phyloP scores from a whole-genome alignment of 768 basidiomycete genomes.

The Kwoniella mangroviensis region DNA sequence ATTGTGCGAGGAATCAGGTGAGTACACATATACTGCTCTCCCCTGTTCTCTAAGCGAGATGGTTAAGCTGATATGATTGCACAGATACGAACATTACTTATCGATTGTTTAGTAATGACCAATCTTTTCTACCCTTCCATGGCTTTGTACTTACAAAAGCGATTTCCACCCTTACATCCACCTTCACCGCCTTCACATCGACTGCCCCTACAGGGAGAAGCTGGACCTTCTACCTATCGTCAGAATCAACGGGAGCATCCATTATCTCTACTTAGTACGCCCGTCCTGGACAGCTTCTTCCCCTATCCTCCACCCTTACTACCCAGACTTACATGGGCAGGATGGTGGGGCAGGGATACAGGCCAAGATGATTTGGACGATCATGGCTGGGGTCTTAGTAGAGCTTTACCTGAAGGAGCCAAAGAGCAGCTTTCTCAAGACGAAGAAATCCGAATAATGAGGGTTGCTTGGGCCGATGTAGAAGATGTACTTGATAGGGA shows the following conservation, averaged over 20 bases:
- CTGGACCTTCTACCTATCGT: constrained; percentile 7
- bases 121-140: constrained; percentile 57
- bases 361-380: constrained; percentile 21
- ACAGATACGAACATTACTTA: constrained; percentile 55
- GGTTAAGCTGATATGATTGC: background rate
- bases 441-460: constrained; percentile 38
- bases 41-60: background rate
- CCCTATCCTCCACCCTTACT: constrained; percentile 55
- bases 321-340: constrained; percentile 38
- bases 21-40: constrained; percentile 1
- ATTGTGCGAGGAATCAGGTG: constrained; percentile 57
- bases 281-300: constrained; percentile 55
- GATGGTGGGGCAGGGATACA: constrained; percentile 46
- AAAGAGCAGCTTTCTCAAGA: background rate
- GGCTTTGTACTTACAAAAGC: constrained; percentile 49
- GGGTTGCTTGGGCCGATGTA: constrained; percentile 49
- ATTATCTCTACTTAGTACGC: constrained; percentile 50
- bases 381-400: constrained; percentile 21
- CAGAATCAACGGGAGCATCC: constrained; percentile 42
- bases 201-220: constrained; percentile 18
- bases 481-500: constrained; percentile 45
- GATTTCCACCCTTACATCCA: constrained; percentile 37
- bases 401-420: constrained; percentile 8
- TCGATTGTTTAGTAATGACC: constrained; percentile 58
- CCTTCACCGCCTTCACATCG: constrained; percentile 41